phyloP scores from a whole-genome alignment of 306 rosid species.

The Prunus fruticosa region DNA sequence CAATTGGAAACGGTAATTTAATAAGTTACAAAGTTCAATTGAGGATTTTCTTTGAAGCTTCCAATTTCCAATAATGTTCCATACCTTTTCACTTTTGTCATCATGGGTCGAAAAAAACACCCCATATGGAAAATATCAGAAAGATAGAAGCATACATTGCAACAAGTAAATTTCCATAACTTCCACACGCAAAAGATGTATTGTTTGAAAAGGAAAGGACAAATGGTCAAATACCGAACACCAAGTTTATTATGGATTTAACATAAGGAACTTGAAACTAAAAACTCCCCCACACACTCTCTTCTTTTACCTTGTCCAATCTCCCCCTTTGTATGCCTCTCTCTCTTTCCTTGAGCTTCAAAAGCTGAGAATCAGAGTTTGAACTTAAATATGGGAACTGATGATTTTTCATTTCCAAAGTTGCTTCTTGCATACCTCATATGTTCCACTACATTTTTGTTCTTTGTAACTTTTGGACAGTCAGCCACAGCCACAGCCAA shows the following conservation, averaged over 20 bases:
- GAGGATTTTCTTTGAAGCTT: too few relatives aligned
- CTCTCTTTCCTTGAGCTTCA: not conserved
- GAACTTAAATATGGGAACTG: constrained; percentile 30
- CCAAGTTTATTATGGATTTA: not conserved
- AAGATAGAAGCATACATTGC: too few relatives aligned
- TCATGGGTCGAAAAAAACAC: not conserved
- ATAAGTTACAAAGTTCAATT: too few relatives aligned
- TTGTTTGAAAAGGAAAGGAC: not conserved
- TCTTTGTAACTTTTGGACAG: constrained; percentile 31
- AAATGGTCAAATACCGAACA: not conserved
- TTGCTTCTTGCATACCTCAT: constrained; percentile 35
- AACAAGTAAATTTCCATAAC: not conserved
- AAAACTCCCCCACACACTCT: not conserved
- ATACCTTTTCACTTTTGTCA: too few relatives aligned
- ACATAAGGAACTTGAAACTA: not conserved
- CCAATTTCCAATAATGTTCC: too few relatives aligned
- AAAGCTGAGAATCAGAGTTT: not conserved
- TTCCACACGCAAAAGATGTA: not conserved
- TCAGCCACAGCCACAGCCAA: constrained; percentile 51
- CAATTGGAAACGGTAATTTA: too few relatives aligned
- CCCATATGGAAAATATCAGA: too few relatives aligned
- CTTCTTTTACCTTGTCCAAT: not conserved
- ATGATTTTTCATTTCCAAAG: constrained; percentile 6
- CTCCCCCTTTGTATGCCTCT: not conserved
- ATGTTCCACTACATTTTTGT: constrained; percentile 27